Percentiles rank a stretch among this genome's conserved stretches.
Conservation (phyloP, 129 eudicot genomes). For the carrot (Daucus carota) region DH1_v3.0 NC_030384.2:32384001-32384500, state of each 20-base stretch:
- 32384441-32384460: conserved; percentile 61
- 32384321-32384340: conserved; percentile 54
- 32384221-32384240: conserved; percentile 44
- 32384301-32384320: conserved; percentile 55
- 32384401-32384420: conserved; percentile 79
- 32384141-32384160: too few relatives aligned
- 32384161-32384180: too few relatives aligned
- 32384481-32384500: conserved; percentile 71
- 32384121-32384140: too few relatives aligned
- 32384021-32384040: too few relatives aligned
- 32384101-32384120: too few relatives aligned
- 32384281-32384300: conserved; percentile 54
- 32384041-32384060: too few relatives aligned
- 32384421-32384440: conserved; percentile 78
- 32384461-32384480: conserved; percentile 73
- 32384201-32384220: conserved; percentile 25
- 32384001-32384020: too few relatives aligned
- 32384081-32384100: too few relatives aligned
- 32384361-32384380: conserved; percentile 85
- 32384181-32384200: too few relatives aligned
- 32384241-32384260: conserved; percentile 98
- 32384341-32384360: conserved; percentile 76
- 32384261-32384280: conserved; percentile 60
- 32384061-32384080: too few relatives aligned
- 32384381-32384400: conserved; percentile 82